Conservation (phyloP, 2,329 filamentous ascomycete genomes). For the Alternaria alternata region DNA sequence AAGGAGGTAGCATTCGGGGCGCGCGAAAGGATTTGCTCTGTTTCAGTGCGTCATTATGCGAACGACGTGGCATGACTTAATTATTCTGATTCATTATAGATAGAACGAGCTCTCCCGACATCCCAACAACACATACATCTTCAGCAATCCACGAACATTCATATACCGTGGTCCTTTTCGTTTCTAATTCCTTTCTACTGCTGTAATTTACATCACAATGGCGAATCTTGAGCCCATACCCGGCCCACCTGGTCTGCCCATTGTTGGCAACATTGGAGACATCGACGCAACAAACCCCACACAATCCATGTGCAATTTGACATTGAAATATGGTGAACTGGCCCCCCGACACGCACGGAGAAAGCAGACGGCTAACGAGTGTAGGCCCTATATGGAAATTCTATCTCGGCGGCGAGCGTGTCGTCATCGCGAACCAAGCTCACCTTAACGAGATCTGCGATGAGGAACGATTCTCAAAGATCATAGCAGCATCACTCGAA, state of each 20-base stretch:
- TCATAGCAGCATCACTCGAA: conserved; percentile 37
- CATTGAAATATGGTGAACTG: conserved; percentile 68
- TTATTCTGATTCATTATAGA: conserved; percentile 9
- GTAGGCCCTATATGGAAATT: conserved; percentile 48
- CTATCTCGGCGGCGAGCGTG: conserved; percentile 36
- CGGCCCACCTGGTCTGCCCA: conserved; percentile 68
- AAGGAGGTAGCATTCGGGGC: conserved; percentile 14
- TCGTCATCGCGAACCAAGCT: conserved; percentile 43
- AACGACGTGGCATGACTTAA: conserved; percentile 14
- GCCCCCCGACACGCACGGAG: not conserved
- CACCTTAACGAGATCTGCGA: conserved; percentile 53
- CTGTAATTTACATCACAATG: not conserved
- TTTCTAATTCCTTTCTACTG: not conserved
- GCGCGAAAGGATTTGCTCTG: conserved; percentile 13
- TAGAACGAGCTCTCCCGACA: conserved; percentile 4
- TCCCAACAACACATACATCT: not conserved
- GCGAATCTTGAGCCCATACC: conserved; percentile 61
- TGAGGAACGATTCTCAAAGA: conserved; percentile 48
- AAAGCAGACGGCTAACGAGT: conserved; percentile 7
- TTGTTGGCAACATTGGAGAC: conserved; percentile 72
- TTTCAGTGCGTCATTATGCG: conserved; percentile 22
- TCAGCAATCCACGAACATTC: not conserved
- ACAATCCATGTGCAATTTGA: conserved; percentile 64
- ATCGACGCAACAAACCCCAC: conserved; percentile 67
- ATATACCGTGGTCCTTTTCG: not conserved